phyloP scores from a whole-genome alignment of 2,329 filamentous ascomycete species.

The Pyrenophora tritici-repentis region DNA sequence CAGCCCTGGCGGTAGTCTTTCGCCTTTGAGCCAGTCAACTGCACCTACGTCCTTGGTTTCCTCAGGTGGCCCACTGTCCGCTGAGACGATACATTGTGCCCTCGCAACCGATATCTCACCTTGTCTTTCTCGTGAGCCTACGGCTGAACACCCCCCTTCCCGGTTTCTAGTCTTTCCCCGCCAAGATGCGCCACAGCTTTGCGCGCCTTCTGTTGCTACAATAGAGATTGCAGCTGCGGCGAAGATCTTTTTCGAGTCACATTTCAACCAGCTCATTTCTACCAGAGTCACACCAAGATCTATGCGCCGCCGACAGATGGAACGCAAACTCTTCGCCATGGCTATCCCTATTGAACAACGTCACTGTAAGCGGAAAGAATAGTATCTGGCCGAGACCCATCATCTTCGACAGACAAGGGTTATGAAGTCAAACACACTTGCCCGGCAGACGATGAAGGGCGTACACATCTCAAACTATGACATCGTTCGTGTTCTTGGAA shows the following conservation, averaged over 20 bases:
- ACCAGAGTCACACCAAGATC: slow-evolving; percentile 62
- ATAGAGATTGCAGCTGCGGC: slow-evolving; percentile 79
- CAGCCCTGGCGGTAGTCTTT: slow-evolving; percentile 32
- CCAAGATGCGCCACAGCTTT: slow-evolving; percentile 38
- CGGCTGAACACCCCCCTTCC: slow-evolving; percentile 19
- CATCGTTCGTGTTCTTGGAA: slow-evolving; percentile 79
- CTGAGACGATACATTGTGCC: slow-evolving; percentile 32
- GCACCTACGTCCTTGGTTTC: slow-evolving; percentile 44
- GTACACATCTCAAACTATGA: slow-evolving; percentile 72
- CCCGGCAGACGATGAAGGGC: slow-evolving; percentile 54
- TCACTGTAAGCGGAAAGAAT: slow-evolving; percentile 61
- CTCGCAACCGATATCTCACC: slow-evolving; percentile 25
- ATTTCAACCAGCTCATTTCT: slow-evolving; percentile 73
- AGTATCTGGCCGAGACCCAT: slow-evolving; percentile 70
- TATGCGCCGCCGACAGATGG: slow-evolving; percentile 65
- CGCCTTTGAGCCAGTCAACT: slow-evolving; percentile 38
- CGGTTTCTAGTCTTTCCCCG: slow-evolving; percentile 41
- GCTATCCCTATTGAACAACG: slow-evolving; percentile 62
- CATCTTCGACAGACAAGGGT: slow-evolving; percentile 75
- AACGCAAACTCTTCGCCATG: slow-evolving; percentile 64
- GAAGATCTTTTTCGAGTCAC: slow-evolving; percentile 84
- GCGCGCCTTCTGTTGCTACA: slow-evolving; percentile 58
- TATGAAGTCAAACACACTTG: slow-evolving; percentile 66
- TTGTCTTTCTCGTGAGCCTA: slow-evolving; percentile 18
- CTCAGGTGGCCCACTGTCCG: slow-evolving; percentile 38